Evolutionary conservation across 2,329 filamentous ascomycete genomes (phyloP), one percentile per base, ranked within the genome.

Genomic region (Cordyceps cateniannulata): DNA sequence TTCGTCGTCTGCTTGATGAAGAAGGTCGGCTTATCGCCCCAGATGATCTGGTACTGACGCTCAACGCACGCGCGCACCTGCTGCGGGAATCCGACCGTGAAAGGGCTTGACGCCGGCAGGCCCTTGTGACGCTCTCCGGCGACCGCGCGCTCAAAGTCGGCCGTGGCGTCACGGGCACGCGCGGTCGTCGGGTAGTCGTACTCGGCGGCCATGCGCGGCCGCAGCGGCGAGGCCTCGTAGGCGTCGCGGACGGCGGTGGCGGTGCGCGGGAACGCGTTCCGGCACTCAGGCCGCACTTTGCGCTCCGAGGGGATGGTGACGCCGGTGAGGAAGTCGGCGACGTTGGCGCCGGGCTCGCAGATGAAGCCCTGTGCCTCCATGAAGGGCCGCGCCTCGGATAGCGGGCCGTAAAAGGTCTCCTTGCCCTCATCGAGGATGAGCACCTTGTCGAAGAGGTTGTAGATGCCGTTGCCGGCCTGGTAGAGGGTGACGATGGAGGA

Each of bases 401-500:
- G 74, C 0, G 85, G 79, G 0, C 87, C 87, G 64, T 87, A 89
- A 73, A 81, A 90, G 50, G 88, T 79, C 65, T 89, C 71, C 63
- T 85, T 83, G 51, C 87, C 87, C 61, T 84, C 80, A 51, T 89
- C 85, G 3, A 90, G 77, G 9, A 90, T 80, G 0, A 89, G 76
- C 0, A 89, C 85, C 67, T 89, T 90, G 69, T 90, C 86, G 68
- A 90, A 89, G 0, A 86, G 77, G 27, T 87, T 76, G 69, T 88
- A 89, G 62, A 90, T 89, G 25, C 81, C 84, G 60, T 90, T 87
- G 6, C 85, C 85, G 3, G 87, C 87, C 68, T 90, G 87, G 68
- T 90, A 90, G 0, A 89, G 75, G 0, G 85, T 87, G 14, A 87
- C 83, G 51, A 88, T 83, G 0, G 84, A 81, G 0, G 84, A 75